A percentile compares a stretch with the other conserved stretches of the same genome.
phyloP scores from a whole-genome alignment of 257 asterid species.

The Solanum phureja region DNA sequence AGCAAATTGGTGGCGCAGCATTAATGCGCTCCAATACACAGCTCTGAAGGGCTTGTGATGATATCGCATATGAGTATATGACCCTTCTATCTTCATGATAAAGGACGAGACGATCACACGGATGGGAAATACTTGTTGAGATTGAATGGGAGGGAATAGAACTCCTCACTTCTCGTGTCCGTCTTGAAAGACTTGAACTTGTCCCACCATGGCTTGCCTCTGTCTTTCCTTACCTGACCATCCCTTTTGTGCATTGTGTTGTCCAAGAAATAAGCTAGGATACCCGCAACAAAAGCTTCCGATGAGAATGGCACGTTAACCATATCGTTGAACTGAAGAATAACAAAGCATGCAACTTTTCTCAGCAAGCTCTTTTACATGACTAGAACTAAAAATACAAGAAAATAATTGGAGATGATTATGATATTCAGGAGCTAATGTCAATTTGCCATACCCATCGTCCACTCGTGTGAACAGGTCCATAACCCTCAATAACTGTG shows the following conservation, averaged over 20 bases:
- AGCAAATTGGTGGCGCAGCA: not conserved
- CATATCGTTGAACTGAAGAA: slow-evolving; percentile 69
- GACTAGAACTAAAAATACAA: not conserved
- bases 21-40: not conserved
- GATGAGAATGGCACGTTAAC: slow-evolving; percentile 80
- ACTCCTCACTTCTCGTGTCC: slow-evolving; percentile 79
- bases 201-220: slow-evolving; percentile 99
- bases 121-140: slow-evolving; percentile 93
- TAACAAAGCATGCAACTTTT: not conserved
- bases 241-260: slow-evolving; percentile 76
- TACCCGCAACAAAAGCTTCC: slow-evolving; percentile 84
- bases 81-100: slow-evolving; percentile 3
- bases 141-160: slow-evolving; percentile 87
- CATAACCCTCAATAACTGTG: slow-evolving; percentile 57
- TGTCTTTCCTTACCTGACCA: slow-evolving; percentile 48
- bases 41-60: slow-evolving; percentile 1
- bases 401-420: not conserved
- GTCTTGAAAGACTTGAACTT: slow-evolving; percentile 64
- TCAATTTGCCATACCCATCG: slow-evolving; percentile 63
- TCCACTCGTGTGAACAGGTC: slow-evolving; percentile 73
- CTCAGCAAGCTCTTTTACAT: not conserved
- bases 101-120: slow-evolving; percentile 21
- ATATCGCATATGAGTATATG: not conserved
- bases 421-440: not conserved
- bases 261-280: slow-evolving; percentile 77